A percentile compares a stretch with the other conserved stretches of the same genome.
Evolutionary conservation across 768 basidiomycete species (phyloP).

Genomic region (Gloeopeniophorella convolvens): DNA sequence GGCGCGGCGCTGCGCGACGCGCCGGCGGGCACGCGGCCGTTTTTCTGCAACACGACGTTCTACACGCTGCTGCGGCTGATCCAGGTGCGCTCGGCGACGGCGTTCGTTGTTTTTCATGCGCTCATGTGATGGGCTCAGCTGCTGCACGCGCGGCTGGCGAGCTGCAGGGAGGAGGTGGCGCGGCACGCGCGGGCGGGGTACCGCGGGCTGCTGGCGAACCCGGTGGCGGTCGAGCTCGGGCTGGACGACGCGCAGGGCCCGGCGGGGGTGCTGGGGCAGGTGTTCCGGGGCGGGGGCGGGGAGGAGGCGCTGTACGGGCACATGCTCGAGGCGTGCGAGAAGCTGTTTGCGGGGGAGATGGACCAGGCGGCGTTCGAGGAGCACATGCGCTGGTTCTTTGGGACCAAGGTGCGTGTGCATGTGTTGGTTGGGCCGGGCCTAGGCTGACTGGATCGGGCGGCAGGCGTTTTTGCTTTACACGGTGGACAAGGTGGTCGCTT

Average conservation of each 20-base stretch:
- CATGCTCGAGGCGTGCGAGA: constrained; percentile 85
- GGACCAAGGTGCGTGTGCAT: constrained; percentile 55
- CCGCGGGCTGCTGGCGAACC: constrained; percentile 63
- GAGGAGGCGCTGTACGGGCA: constrained; percentile 79
- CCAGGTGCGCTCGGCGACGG: constrained; percentile 52
- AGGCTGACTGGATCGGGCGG: constrained; percentile 27
- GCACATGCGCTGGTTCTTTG: constrained; percentile 91
- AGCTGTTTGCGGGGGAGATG: constrained; percentile 87
- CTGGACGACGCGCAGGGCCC: constrained; percentile 79
- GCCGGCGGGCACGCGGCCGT: constrained; percentile 40
- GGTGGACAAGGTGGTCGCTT: constrained; percentile 84
- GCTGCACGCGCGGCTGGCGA: constrained; percentile 79
- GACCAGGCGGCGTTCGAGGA: constrained; percentile 93
- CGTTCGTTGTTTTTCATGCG: no score
- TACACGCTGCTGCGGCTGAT: constrained; percentile 85
- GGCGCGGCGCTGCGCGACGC: constrained; percentile 23
- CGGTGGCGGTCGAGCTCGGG: constrained; percentile 76
- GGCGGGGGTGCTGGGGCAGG: constrained; percentile 59
- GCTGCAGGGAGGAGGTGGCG: constrained; percentile 78
- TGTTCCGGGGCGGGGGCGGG: constrained; percentile 44
- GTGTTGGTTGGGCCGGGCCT: neutral
- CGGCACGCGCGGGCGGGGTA: constrained; percentile 63
- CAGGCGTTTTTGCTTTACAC: constrained; percentile 92
- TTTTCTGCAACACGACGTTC: constrained; percentile 90
- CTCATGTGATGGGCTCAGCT: no score